Conservation (phyloP, 371 early-diverging fungal species). For the Mortierella sp. region DNA sequence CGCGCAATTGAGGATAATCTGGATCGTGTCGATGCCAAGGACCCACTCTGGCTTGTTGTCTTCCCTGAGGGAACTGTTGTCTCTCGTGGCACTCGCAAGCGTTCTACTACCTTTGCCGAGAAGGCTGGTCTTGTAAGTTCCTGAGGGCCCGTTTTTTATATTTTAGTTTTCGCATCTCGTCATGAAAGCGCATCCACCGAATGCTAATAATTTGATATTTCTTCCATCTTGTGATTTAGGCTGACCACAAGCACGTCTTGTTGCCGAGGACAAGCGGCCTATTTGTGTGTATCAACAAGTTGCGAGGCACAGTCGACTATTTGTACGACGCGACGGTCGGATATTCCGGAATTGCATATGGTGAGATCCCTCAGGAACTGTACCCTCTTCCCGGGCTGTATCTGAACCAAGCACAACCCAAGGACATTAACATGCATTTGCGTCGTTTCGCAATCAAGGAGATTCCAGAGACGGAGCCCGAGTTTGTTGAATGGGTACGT, state of each 20-base stretch:
- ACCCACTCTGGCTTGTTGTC: constrained; percentile 88
- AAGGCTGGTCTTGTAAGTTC: constrained; percentile 66
- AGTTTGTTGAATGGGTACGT: constrained; percentile 83
- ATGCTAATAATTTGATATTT: not conserved
- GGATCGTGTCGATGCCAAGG: constrained; percentile 49
- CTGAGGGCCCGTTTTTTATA: not conserved
- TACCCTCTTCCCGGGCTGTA: constrained; percentile 82
- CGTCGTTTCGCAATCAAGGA: constrained; percentile 74
- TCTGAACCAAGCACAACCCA: constrained; percentile 76
- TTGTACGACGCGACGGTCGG: constrained; percentile 91
- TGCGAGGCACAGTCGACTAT: constrained; percentile 76
- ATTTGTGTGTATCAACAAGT: constrained; percentile 69
- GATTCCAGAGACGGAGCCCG: constrained; percentile 76
- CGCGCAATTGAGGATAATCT: constrained; percentile 65
- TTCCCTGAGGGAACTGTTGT: constrained; percentile 95
- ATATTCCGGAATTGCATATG: constrained; percentile 82
- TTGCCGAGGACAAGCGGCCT: constrained; percentile 88
- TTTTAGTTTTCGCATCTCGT: not conserved
- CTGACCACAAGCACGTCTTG: constrained; percentile 71
- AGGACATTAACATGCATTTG: constrained; percentile 82
- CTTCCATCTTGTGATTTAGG: constrained; percentile 48
- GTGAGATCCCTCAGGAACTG: constrained; percentile 82
- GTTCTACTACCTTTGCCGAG: constrained; percentile 65
- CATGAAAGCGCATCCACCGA: not conserved
- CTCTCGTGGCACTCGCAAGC: constrained; percentile 65